phyloP scores from a whole-genome alignment of 2,329 filamentous ascomycete genomes.

The Grosmannia huntii region DNA sequence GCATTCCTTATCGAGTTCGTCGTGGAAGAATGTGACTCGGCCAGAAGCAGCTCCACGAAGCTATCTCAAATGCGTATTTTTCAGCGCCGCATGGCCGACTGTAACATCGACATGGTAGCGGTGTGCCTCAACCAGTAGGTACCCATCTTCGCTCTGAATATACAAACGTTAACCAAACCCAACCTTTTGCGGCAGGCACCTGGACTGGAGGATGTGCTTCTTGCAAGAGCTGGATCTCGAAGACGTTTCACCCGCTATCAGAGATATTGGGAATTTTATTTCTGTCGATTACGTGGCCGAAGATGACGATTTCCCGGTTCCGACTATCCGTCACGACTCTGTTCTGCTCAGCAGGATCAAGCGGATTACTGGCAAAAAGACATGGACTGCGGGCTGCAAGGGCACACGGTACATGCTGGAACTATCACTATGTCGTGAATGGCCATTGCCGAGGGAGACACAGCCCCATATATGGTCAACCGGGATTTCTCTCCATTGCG shows the following conservation, averaged over 20 bases:
- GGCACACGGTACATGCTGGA: slow-evolving; percentile 21
- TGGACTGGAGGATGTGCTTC: slow-evolving; percentile 26
- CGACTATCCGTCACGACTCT: slow-evolving; percentile 11
- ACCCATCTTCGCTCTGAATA: neutral
- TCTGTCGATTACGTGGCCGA: slow-evolving; percentile 11
- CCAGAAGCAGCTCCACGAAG: neutral
- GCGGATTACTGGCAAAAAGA: slow-evolving; percentile 18
- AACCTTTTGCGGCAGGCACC: slow-evolving; percentile 14
- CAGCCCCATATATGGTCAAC: neutral
- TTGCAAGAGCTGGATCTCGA: slow-evolving; percentile 12
- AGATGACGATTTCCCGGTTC: slow-evolving; percentile 16
- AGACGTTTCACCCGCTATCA: slow-evolving; percentile 12
- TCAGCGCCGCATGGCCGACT: slow-evolving; percentile 1
- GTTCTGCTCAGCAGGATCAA: slow-evolving; percentile 14
- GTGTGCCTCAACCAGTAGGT: slow-evolving; percentile 21
- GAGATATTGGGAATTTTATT: slow-evolving; percentile 15
- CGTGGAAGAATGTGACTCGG: slow-evolving; percentile 1
- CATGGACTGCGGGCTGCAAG: slow-evolving; percentile 21
- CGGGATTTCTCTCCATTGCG: slow-evolving; percentile 1
- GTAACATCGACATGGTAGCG: slow-evolving; percentile 14
- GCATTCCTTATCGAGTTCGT: slow-evolving; percentile 13
- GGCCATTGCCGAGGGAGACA: slow-evolving; percentile 8
- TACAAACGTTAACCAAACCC: too few relatives aligned
- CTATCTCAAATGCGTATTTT: slow-evolving; percentile 7
- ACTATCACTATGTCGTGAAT: slow-evolving; percentile 22